Evolutionary conservation across 192 early-diverging fungal species (phyloP).

Genomic region (Coemansia javaensis): DNA sequence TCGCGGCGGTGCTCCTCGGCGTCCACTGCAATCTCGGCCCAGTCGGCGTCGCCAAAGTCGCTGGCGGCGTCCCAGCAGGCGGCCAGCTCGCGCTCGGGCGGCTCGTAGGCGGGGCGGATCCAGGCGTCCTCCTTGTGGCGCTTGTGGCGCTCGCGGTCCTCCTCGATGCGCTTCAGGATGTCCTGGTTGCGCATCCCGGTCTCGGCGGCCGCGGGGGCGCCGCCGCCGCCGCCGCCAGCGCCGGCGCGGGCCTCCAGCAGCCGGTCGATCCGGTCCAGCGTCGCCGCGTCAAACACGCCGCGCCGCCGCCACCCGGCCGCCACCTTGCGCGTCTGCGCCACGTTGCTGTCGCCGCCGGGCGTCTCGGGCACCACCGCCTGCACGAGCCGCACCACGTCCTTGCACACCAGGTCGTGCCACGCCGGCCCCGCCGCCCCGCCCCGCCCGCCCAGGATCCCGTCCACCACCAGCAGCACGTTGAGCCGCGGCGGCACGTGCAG

Average conservation of each 20-base stretch:
- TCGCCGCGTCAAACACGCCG: conserved; percentile 9
- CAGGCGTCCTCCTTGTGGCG: conserved; percentile 52
- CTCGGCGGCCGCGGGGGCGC: background rate
- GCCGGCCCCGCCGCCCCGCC: background rate
- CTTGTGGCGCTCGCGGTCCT: conserved; percentile 56
- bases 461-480: conserved; percentile 49
- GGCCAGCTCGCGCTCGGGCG: conserved; percentile 26
- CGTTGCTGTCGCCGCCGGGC: conserved; percentile 41
- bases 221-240: background rate
- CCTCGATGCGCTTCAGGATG: conserved; percentile 53
- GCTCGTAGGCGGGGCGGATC: conserved; percentile 39
- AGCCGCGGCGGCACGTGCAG: conserved; percentile 38
- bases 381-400: conserved; percentile 26
- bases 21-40: conserved; percentile 33
- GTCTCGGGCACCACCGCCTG: conserved; percentile 31
- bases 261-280: conserved; percentile 14
- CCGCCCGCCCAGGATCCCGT: conserved; percentile 31
- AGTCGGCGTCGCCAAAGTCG: conserved; percentile 46
- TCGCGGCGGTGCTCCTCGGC: conserved; percentile 29
- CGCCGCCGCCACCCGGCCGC: conserved; percentile 33
- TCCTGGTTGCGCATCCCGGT: conserved; percentile 42
- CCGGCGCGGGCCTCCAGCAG: conserved; percentile 18
- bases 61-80: conserved; percentile 50
- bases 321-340: conserved; percentile 32
- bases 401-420: conserved; percentile 35